Conservation (phyloP, 345 rosid genomes). For the Corchorus olitorius region DNA sequence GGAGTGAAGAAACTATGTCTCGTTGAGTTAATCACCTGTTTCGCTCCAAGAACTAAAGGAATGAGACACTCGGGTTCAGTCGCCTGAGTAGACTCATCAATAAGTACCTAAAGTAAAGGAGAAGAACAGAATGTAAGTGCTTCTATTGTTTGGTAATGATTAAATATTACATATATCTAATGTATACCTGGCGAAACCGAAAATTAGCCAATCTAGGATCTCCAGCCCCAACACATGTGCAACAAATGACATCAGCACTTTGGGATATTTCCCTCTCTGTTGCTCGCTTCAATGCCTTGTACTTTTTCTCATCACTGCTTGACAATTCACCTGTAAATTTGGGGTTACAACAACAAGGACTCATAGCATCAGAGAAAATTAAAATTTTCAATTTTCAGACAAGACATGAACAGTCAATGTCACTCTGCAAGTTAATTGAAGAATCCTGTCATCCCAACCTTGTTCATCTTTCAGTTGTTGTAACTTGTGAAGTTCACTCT, state of each 20-base stretch:
- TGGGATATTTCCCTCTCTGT: constrained; percentile 98
- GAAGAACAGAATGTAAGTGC: background rate
- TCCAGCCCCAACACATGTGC: constrained; percentile 99
- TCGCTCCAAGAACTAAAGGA: constrained; percentile 96
- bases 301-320: constrained; percentile 98
- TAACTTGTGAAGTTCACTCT: constrained; percentile 97
- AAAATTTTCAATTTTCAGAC: constrained; percentile 10
- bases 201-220: constrained; percentile 96
- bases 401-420: background rate
- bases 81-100: constrained; percentile 99
- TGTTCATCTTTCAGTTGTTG: constrained; percentile 99
- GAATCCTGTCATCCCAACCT: constrained; percentile 45
- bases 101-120: constrained; percentile 70
- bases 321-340: constrained; percentile 81
- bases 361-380: background rate
- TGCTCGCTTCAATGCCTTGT: constrained; percentile 93
- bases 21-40: constrained; percentile 65
- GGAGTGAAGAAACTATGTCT: background rate
- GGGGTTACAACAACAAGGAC: background rate
- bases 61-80: constrained; percentile 99
- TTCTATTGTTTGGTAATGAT: background rate
- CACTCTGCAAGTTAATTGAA: background rate
- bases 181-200: constrained; percentile 92
- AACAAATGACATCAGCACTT: constrained; percentile 99
- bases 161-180: background rate